Conservation (phyloP, 2,329 filamentous ascomycete genomes). For the Boeremia lycopersici region DNA sequence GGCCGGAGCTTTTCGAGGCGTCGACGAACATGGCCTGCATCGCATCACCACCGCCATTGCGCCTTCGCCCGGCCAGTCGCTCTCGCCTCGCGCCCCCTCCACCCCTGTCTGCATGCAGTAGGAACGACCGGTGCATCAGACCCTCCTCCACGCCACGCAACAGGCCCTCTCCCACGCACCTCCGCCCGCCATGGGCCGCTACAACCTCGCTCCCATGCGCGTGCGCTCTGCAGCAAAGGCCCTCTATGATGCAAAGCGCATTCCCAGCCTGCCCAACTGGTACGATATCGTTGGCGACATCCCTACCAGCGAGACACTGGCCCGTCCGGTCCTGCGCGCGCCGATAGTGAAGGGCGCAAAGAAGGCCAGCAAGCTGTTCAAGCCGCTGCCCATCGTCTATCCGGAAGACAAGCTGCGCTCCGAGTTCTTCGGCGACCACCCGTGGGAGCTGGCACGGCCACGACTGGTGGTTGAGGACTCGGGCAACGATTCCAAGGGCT, state of each 20-base stretch:
- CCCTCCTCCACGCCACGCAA: neutral
- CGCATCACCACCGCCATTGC: slow-evolving; percentile 1
- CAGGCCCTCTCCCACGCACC: neutral
- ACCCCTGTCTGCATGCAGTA: neutral
- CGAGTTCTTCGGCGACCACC: slow-evolving; percentile 90
- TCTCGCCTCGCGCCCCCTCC: neutral
- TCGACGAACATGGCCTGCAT: neutral
- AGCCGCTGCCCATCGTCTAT: slow-evolving; percentile 77
- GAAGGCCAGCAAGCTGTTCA: slow-evolving; percentile 78
- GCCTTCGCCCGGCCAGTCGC: slow-evolving; percentile 6
- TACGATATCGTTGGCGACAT: slow-evolving; percentile 61
- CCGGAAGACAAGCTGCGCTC: slow-evolving; percentile 81
- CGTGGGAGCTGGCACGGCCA: slow-evolving; percentile 94
- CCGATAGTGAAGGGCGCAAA: slow-evolving; percentile 48
- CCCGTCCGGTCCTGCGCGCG: slow-evolving; percentile 60
- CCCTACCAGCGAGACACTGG: slow-evolving; percentile 65
- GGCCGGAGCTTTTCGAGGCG: slow-evolving; percentile 8
- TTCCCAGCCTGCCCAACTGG: slow-evolving; percentile 59
- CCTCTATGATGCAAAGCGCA: slow-evolving; percentile 54
- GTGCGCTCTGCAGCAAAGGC: slow-evolving; percentile 60
- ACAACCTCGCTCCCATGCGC: slow-evolving; percentile 58
- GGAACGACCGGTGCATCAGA: neutral
- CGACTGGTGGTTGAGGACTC: slow-evolving; percentile 83
- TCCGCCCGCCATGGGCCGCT: slow-evolving; percentile 54
- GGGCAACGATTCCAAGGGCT: slow-evolving; percentile 76